phyloP scores from a whole-genome alignment of 805 yeast species.

The Sugiyamaella floridensis region DNA sequence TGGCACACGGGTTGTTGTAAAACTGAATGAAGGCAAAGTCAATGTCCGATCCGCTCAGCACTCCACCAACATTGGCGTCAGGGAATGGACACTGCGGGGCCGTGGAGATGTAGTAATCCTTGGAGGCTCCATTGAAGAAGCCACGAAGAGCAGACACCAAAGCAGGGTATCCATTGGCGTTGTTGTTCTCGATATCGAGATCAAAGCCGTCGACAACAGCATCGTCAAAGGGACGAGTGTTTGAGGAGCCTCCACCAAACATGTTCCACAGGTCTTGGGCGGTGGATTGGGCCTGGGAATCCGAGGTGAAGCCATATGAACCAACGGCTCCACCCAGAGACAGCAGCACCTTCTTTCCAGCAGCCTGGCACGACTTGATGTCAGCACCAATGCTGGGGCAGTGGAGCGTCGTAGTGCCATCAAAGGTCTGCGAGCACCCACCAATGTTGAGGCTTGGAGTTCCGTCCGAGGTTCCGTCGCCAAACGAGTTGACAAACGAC shows the following conservation, averaged over 20 bases:
- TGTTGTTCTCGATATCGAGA: constrained; percentile 49
- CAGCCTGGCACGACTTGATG: constrained; percentile 61
- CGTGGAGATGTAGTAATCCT: constrained; percentile 49
- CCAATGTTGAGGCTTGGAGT: constrained; percentile 15
- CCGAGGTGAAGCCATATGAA: constrained; percentile 42
- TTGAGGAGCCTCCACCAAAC: constrained; percentile 40
- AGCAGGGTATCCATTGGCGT: constrained; percentile 46
- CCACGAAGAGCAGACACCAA: constrained; percentile 32
- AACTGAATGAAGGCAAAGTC: constrained; percentile 62
- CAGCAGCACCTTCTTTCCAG: constrained; percentile 65
- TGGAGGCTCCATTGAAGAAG: constrained; percentile 23
- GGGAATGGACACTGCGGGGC: constrained; percentile 66
- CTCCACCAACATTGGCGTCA: constrained; percentile 41
- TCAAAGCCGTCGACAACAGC: constrained; percentile 64
- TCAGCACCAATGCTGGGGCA: constrained; percentile 48
- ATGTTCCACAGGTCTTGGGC: constrained; percentile 39
- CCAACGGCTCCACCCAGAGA: constrained; percentile 57
- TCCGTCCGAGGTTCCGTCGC: constrained; percentile 27
- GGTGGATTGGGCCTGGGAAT: constrained; percentile 42
- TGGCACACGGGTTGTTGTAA: constrained; percentile 51
- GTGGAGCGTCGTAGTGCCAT: constrained; percentile 36
- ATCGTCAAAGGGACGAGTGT: constrained; percentile 41
- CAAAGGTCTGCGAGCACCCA: constrained; percentile 14
- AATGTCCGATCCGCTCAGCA: constrained; percentile 38
- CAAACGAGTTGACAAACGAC: constrained; percentile 63